Evolutionary conservation across 768 basidiomycete genomes (phyloP).

Genomic region (Lentinula boryana): DNA sequence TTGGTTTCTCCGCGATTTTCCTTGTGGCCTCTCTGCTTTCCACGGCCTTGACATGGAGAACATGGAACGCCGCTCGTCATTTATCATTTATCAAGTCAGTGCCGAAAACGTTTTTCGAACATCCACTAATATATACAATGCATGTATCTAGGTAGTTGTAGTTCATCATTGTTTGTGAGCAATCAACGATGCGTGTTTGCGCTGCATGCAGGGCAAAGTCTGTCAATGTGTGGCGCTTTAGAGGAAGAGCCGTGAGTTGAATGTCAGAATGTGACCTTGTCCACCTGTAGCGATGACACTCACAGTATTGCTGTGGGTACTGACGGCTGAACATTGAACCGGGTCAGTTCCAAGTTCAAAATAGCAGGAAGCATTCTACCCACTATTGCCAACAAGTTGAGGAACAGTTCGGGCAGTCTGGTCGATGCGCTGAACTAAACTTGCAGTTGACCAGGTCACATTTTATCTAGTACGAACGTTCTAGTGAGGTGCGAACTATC

Average conservation of each 20-base stretch:
- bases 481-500: background rate
- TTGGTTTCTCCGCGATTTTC: background rate
- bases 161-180: background rate
- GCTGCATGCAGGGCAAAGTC: slow-evolving; percentile 47
- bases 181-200: background rate
- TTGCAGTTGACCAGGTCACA: slow-evolving; percentile 55
- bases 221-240: slow-evolving; percentile 55
- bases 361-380: slow-evolving; percentile 17
- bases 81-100: background rate
- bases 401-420: slow-evolving; percentile 46
- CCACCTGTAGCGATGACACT: slow-evolving; percentile 11
- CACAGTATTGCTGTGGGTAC: slow-evolving; percentile 63
- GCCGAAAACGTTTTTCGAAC: background rate
- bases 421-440: slow-evolving; percentile 55
- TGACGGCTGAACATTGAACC: slow-evolving; percentile 36
- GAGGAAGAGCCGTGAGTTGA: slow-evolving; percentile 10
- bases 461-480: slow-evolving; percentile 41
- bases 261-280: background rate
- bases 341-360: slow-evolving; percentile 10
- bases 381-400: slow-evolving; percentile 70
- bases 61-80: background rate
- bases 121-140: background rate
- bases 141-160: background rate
- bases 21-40: background rate
- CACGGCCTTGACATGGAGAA: background rate